Evolutionary conservation across 129 eudicot species (phyloP).

Genomic region (Arctium lappa): DNA sequence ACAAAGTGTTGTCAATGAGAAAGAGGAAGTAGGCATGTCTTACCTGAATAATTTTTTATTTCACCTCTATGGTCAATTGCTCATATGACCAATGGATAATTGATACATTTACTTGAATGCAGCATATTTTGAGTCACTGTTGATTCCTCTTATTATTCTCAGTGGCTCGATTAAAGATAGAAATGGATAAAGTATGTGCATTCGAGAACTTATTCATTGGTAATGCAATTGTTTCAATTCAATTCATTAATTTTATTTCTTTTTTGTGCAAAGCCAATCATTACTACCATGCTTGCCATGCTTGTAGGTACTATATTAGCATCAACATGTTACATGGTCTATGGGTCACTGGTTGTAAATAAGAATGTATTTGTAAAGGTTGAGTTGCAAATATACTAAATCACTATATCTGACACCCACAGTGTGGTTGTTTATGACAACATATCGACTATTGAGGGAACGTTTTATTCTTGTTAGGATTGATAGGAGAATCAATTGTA

Average conservation of each 20-base stretch:
- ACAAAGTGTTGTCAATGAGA: slow-evolving; percentile 35
- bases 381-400: neutral
- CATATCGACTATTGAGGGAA: neutral
- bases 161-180: slow-evolving; percentile 46
- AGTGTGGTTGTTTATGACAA: neutral
- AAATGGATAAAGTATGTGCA: slow-evolving; percentile 46
- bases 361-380: neutral
- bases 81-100: slow-evolving; percentile 1
- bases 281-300: neutral
- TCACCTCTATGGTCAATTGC: slow-evolving; percentile 19
- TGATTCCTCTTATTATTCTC: slow-evolving; percentile 11
- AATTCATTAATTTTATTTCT: neutral
- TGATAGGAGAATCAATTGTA: neutral
- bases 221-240: slow-evolving; percentile 24
- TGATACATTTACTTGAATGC: neutral
- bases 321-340: neutral
- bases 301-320: neutral
- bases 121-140: neutral
- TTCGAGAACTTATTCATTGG: slow-evolving; percentile 53
- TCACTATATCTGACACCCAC: neutral
- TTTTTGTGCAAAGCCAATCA: neutral
- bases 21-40: slow-evolving; percentile 66
- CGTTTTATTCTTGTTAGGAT: neutral
- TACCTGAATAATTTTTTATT: neutral
- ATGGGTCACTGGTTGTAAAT: neutral